phyloP scores from a whole-genome alignment of 2,329 filamentous ascomycete species.

The Cyphellophora europaea region DNA sequence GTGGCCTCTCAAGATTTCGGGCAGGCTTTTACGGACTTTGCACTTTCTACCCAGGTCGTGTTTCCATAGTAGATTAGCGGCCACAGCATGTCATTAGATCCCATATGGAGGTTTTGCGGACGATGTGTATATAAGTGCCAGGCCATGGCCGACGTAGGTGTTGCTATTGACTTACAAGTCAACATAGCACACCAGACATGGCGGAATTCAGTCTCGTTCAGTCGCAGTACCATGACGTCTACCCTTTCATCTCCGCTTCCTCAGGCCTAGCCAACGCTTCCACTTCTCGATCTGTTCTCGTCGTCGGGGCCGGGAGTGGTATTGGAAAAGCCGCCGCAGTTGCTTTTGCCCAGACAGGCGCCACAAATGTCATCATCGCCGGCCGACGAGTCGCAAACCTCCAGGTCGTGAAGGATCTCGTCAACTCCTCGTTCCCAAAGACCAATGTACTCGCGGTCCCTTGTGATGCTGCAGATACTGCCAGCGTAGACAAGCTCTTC shows the following conservation, averaged over 20 bases:
- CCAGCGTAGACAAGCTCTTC: conserved; percentile 3
- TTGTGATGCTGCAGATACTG: conserved; percentile 1
- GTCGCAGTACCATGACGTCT: neutral
- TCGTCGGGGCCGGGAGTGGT: neutral
- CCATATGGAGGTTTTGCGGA: too few relatives aligned
- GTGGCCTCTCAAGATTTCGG: too few relatives aligned
- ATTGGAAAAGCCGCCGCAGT: conserved; percentile 6
- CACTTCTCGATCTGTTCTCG: neutral
- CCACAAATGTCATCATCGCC: conserved; percentile 2
- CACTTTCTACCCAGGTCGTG: too few relatives aligned
- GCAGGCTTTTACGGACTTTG: too few relatives aligned
- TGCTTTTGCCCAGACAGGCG: conserved; percentile 3
- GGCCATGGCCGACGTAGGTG: too few relatives aligned
- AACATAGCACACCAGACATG: too few relatives aligned
- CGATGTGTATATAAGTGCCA: too few relatives aligned
- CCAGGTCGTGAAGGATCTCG: conserved; percentile 3
- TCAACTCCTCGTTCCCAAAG: conserved; percentile 1
- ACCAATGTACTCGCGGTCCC: neutral
- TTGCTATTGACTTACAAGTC: too few relatives aligned
- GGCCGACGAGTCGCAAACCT: conserved; percentile 3
- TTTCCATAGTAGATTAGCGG: too few relatives aligned
- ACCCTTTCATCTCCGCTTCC: neutral
- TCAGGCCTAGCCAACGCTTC: neutral
- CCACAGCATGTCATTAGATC: too few relatives aligned
- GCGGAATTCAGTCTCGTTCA: neutral